Percentiles rank a stretch among this genome's conserved stretches.
These are phyloP conservation scores for Vickermania spadyakhi DNA, from an alignment of 208 protist genomes.

Conservation along the genomic window DNA sequence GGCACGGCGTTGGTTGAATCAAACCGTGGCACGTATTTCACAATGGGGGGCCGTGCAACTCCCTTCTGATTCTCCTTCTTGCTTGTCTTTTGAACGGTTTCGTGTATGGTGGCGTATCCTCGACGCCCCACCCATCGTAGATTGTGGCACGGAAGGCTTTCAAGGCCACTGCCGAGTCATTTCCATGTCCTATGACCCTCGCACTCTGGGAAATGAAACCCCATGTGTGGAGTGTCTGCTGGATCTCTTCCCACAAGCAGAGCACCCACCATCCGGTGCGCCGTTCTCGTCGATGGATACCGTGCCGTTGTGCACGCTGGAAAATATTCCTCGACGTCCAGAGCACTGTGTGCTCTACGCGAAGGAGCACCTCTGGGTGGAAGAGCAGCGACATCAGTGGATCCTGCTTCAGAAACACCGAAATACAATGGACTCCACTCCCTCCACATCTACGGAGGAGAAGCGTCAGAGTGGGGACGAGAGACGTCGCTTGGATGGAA, in stretches of 20 bases:
- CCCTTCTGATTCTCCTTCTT: background rate
- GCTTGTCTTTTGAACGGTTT: too few species aligned
- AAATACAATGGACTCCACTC: too few species aligned
- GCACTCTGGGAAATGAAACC: conserved; percentile 12
- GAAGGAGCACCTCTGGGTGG: conserved; percentile 51
- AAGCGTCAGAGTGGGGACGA: too few species aligned
- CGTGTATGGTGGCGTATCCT: conserved; percentile 12
- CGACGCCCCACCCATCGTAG: conserved; percentile 92
- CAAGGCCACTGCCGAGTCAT: conserved; percentile 94
- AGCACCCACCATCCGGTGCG: too few species aligned
- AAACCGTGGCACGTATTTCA: conserved; percentile 59
- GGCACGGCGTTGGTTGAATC: conserved; percentile 95
- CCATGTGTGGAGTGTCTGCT: conserved; percentile 90
- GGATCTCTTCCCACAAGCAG: conserved; percentile 79
- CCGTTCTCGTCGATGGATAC: background rate
- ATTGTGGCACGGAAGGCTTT: conserved; percentile 98
- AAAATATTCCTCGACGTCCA: conserved; percentile 89
- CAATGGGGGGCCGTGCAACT: conserved; percentile 21
- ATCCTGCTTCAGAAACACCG: background rate
- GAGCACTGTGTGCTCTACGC: conserved; percentile 97
- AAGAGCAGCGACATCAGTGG: conserved; percentile 8
- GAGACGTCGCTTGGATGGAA: background rate
- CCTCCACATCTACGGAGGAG: background rate
- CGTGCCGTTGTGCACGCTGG: conserved; percentile 94
- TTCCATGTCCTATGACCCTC: conserved; percentile 26